phyloP scores from a whole-genome alignment of 1,284 basidiomycete genomes.

The Cutaneotrichosporon sp. region DNA sequence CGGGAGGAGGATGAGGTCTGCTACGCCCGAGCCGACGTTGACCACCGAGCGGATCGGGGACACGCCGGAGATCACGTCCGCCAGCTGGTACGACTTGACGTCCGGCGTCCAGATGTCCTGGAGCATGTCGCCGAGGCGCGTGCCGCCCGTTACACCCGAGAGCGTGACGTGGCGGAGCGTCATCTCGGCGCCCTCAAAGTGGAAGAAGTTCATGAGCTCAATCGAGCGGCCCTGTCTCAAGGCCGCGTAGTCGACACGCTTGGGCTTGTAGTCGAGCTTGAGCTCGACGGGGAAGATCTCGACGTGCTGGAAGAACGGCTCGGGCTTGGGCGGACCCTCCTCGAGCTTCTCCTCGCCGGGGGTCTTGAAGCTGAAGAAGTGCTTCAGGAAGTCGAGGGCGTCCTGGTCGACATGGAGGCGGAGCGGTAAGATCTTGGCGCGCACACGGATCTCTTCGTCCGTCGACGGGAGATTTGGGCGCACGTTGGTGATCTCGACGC shows the following conservation, averaged over 20 bases:
- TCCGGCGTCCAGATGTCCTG: slow-evolving; percentile 99
- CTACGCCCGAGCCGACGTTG: slow-evolving; percentile 94
- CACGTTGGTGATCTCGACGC: slow-evolving; percentile 74
- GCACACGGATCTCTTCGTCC: slow-evolving; percentile 74
- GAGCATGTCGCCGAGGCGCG: slow-evolving; percentile 80
- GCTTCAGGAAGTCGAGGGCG: slow-evolving; percentile 95
- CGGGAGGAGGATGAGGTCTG: slow-evolving; percentile 90
- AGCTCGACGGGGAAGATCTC: slow-evolving; percentile 67
- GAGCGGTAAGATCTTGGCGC: slow-evolving; percentile 87
- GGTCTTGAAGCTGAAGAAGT: slow-evolving; percentile 88
- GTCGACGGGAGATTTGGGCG: slow-evolving; percentile 62
- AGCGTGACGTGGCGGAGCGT: slow-evolving; percentile 89
- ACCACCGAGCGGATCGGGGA: slow-evolving; percentile 93
- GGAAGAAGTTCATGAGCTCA: slow-evolving; percentile 99
- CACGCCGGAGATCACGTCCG: slow-evolving; percentile 96
- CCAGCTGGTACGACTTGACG: slow-evolving; percentile 96
- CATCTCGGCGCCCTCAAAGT: slow-evolving; percentile 99
- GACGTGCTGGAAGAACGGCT: slow-evolving; percentile 55
- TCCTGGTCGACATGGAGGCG: slow-evolving; percentile 96
- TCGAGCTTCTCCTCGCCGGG: slow-evolving; percentile 48
- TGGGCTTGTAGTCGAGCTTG: slow-evolving; percentile 98
- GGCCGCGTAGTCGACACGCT: slow-evolving; percentile 92
- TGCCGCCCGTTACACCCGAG: slow-evolving; percentile 87
- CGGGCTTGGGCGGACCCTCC: slow-evolving; percentile 43
- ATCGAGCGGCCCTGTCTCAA: slow-evolving; percentile 87